Conservation (phyloP, 257 asterid species). For the Forsythia suspensa region DNA sequence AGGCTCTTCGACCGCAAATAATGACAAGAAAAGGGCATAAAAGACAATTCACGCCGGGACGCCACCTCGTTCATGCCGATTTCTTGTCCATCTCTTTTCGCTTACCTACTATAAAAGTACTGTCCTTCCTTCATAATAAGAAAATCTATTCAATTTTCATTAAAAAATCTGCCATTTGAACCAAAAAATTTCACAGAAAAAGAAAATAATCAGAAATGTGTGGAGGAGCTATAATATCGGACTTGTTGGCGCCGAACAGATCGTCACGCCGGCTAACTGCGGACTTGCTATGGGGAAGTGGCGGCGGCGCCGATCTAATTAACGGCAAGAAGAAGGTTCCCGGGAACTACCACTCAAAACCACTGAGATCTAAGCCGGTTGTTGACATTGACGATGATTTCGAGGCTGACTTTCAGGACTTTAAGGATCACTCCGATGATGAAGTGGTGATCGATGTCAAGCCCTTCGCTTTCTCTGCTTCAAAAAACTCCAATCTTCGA, state of each 20-base stretch:
- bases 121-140: background rate
- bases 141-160: slow-evolving; percentile 6
- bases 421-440: slow-evolving; percentile 55
- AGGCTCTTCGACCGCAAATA: slow-evolving; percentile 1
- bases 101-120: slow-evolving; percentile 12
- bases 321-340: slow-evolving; percentile 39
- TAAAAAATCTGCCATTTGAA: background rate
- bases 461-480: slow-evolving; percentile 53
- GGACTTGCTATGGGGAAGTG: slow-evolving; percentile 77
- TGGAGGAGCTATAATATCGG: slow-evolving; percentile 91
- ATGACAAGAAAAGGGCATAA: background rate
- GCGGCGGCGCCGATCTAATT: slow-evolving; percentile 38
- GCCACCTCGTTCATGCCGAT: slow-evolving; percentile 46
- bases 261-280: slow-evolving; percentile 73
- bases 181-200: slow-evolving; percentile 7
- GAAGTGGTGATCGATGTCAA: slow-evolving; percentile 46
- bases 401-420: slow-evolving; percentile 87
- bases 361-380: slow-evolving; percentile 51
- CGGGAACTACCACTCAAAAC: slow-evolving; percentile 46
- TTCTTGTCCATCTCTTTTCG: slow-evolving; percentile 24
- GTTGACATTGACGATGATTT: slow-evolving; percentile 62
- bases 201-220: slow-evolving; percentile 49
- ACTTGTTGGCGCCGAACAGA: slow-evolving; percentile 51
- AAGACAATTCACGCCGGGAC: background rate
- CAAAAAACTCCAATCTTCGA: slow-evolving; percentile 30